Percentiles rank a stretch among this genome's conserved stretches.
Conservation (phyloP, 1,284 basidiomycete species). For the Ceratobasidium sp. region DNA sequence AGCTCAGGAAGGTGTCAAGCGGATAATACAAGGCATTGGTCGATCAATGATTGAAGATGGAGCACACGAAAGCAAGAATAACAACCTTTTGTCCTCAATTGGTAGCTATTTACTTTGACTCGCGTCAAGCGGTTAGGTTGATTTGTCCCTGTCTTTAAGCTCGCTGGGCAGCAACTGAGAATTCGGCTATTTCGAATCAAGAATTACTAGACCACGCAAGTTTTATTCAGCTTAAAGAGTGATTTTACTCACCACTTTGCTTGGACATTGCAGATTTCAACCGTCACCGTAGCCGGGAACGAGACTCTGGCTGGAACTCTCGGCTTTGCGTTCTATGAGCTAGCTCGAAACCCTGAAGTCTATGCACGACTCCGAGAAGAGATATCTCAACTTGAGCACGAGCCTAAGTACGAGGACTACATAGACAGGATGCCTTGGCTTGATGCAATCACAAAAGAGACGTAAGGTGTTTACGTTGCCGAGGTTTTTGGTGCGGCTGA, state of each 20-base stretch:
- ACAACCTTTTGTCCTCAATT: background rate
- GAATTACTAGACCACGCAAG: slow-evolving; percentile 48
- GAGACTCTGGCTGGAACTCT: slow-evolving; percentile 53
- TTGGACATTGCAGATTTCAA: too few relatives aligned
- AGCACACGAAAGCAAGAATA: slow-evolving; percentile 10
- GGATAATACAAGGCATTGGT: slow-evolving; percentile 51
- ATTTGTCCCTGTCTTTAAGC: too few relatives aligned
- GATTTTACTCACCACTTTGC: too few relatives aligned
- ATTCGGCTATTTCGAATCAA: slow-evolving; percentile 1
- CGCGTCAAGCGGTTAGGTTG: background rate
- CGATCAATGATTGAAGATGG: slow-evolving; percentile 25
- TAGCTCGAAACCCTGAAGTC: slow-evolving; percentile 62
- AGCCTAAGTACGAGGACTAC: slow-evolving; percentile 64
- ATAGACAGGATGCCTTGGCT: slow-evolving; percentile 60
- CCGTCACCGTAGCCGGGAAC: slow-evolving; percentile 39
- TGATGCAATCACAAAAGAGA: slow-evolving; percentile 62
- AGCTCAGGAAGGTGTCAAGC: slow-evolving; percentile 55
- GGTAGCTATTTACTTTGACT: too few relatives aligned
- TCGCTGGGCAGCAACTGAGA: too few relatives aligned
- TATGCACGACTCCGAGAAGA: slow-evolving; percentile 68
- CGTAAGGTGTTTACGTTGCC: slow-evolving; percentile 25
- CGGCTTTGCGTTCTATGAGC: slow-evolving; percentile 63
- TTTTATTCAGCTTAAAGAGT: background rate
- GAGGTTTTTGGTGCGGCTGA: background rate
- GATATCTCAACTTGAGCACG: slow-evolving; percentile 55